Conservation (phyloP, 2,329 filamentous ascomycete genomes). For the Sphaerulina musiva region DNA sequence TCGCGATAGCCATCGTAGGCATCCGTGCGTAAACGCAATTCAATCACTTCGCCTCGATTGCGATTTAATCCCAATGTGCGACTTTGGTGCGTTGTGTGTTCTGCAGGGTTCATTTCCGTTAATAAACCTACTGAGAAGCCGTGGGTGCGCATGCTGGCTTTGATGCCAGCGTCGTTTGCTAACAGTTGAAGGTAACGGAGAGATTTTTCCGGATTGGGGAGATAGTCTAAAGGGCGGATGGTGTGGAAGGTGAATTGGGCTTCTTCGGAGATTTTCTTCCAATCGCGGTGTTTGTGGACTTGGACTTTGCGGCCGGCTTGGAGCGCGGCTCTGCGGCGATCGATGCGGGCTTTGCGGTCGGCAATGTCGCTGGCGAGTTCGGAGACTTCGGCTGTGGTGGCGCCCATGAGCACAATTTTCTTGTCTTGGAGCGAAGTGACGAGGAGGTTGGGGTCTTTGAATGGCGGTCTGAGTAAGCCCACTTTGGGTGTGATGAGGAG, state of each 20-base stretch:
- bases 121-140: constrained; percentile 77
- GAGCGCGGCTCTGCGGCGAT: constrained; percentile 35
- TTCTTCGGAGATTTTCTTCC: constrained; percentile 50
- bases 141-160: constrained; percentile 73
- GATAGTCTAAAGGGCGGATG: constrained; percentile 66
- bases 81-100: constrained; percentile 75
- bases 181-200: constrained; percentile 67
- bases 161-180: constrained; percentile 77
- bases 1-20: constrained; percentile 89
- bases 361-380: constrained; percentile 48
- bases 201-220: constrained; percentile 68
- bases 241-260: constrained; percentile 73
- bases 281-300: constrained; percentile 35
- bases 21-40: constrained; percentile 84
- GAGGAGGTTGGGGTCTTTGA: constrained; percentile 51
- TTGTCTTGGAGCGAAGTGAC: constrained; percentile 48
- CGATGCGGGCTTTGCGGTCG: constrained; percentile 46
- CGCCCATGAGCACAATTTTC: constrained; percentile 61
- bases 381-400: constrained; percentile 53
- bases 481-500: constrained; percentile 58
- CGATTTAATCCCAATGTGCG: constrained; percentile 80
- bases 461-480: constrained; percentile 58
- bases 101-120: constrained; percentile 89
- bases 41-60: constrained; percentile 82
- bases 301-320: constrained; percentile 36